Conservation (phyloP, 768 basidiomycete genomes). For the Termitomyces heimii region DNA sequence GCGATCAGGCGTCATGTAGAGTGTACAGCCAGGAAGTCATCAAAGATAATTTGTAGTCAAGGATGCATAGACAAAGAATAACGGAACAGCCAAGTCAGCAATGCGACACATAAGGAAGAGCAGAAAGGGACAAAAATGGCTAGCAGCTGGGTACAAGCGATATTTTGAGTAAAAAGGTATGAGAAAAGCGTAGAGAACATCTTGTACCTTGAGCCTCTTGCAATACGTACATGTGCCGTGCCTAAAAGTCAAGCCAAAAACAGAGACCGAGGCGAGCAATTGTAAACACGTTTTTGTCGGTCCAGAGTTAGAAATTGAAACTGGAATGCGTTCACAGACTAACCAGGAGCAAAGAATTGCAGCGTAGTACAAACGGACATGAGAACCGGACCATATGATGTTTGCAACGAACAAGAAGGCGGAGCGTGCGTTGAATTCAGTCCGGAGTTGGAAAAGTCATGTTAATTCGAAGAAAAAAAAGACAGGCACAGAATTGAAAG, state of each 20-base stretch:
- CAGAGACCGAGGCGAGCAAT: not conserved
- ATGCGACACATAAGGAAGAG: slow-evolving; percentile 5
- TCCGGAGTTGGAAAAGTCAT: too few relatives aligned
- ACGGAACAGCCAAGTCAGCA: slow-evolving; percentile 7
- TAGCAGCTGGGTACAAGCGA: slow-evolving; percentile 10
- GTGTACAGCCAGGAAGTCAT: too few relatives aligned
- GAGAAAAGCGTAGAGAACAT: not conserved
- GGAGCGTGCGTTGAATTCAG: too few relatives aligned
- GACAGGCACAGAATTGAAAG: not conserved
- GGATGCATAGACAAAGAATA: slow-evolving; percentile 11
- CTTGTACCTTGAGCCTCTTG: slow-evolving; percentile 78
- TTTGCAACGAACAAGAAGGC: not conserved
- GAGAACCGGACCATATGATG: too few relatives aligned
- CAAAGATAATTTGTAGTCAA: slow-evolving; percentile 6
- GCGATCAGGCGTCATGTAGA: not conserved
- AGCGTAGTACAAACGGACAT: too few relatives aligned
- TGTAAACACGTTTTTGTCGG: not conserved
- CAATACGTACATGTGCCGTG: slow-evolving; percentile 82
- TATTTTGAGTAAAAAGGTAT: not conserved
- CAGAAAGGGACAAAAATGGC: not conserved
- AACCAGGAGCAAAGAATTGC: not conserved
- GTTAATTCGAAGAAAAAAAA: not conserved
- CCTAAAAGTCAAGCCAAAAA: slow-evolving; percentile 26
- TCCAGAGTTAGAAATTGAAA: not conserved
- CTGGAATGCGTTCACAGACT: not conserved